Conservation (phyloP, 768 basidiomycete species). For the Trametes elegans region DNA sequence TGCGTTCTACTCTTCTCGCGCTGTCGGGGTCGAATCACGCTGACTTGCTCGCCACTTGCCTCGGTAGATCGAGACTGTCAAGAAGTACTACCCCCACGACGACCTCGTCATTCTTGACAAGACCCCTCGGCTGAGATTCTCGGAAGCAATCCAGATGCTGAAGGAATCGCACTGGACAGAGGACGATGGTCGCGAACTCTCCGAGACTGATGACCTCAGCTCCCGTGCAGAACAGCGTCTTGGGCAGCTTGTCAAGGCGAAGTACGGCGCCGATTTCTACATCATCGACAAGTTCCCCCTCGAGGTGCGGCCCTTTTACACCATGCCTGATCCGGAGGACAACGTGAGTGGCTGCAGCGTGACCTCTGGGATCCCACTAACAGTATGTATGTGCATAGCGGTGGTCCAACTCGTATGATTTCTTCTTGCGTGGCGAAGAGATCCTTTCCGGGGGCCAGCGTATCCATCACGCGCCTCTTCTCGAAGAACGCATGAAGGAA, state of each 20-base stretch:
- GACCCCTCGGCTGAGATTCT: constrained; percentile 48
- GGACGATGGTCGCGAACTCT: constrained; percentile 32
- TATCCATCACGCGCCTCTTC: constrained; percentile 82
- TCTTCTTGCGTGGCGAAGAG: constrained; percentile 99
- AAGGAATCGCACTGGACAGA: constrained; percentile 41
- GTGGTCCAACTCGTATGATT: constrained; percentile 97
- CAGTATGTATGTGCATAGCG: constrained; percentile 40
- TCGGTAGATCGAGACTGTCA: constrained; percentile 37
- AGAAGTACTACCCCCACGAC: constrained; percentile 51
- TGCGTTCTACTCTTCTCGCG: constrained; percentile 35
- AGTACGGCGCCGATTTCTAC: constrained; percentile 97
- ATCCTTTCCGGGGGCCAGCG: constrained; percentile 98
- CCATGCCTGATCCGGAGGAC: constrained; percentile 94
- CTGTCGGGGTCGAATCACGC: neutral
- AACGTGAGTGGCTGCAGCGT: constrained; percentile 48
- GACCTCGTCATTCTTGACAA: constrained; percentile 54
- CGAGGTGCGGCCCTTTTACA: constrained; percentile 95
- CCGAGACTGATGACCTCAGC: constrained; percentile 60
- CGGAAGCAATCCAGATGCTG: constrained; percentile 52
- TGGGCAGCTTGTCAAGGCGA: constrained; percentile 87
- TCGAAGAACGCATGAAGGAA: constrained; percentile 79
- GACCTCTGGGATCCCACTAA: constrained; percentile 10
- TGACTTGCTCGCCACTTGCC: neutral
- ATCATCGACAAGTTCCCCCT: constrained; percentile 97
- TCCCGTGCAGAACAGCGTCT: constrained; percentile 93